phyloP scores from a whole-genome alignment of 164 flowering plant species.

The Chimonanthus praecox region DNA sequence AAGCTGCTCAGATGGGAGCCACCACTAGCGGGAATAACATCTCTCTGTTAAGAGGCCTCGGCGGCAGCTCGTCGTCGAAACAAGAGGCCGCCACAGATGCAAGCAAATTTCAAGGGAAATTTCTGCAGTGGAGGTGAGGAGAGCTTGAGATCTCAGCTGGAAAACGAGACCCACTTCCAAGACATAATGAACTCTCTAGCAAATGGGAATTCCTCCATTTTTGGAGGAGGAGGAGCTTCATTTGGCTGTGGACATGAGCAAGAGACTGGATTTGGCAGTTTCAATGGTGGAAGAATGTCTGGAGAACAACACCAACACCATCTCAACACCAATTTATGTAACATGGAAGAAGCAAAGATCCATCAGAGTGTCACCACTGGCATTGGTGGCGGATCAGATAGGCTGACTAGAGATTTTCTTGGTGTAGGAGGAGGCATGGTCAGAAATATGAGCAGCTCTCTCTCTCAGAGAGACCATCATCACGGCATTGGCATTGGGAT shows the following conservation, averaged over 20 bases:
- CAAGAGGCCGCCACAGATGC: conserved; percentile 15
- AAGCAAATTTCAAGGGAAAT: conserved; percentile 21
- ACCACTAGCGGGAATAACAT: conserved; percentile 42
- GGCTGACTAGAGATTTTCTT: conserved; percentile 62
- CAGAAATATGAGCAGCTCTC: conserved; percentile 36
- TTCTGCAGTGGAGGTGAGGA: conserved; percentile 18
- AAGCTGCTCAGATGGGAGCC: conserved; percentile 79
- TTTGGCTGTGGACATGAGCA: conserved; percentile 27
- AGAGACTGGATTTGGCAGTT: conserved; percentile 25
- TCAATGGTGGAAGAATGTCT: conserved; percentile 10
- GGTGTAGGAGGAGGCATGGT: conserved; percentile 79
- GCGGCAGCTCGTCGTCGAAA: conserved; percentile 8
- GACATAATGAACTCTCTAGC: conserved; percentile 59
- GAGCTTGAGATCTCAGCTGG: conserved; percentile 28
- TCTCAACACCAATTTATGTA: conserved; percentile 15
- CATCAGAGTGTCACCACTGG: conserved; percentile 29
- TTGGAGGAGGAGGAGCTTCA: conserved; percentile 15
- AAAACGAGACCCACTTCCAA: conserved; percentile 41
- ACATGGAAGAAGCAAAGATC: conserved; percentile 28
- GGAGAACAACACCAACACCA: conserved; percentile 14
- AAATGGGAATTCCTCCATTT: conserved; percentile 29
- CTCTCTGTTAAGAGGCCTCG: conserved; percentile 41
- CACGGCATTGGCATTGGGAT: background rate
- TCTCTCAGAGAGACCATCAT: conserved; percentile 26
- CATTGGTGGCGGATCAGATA: conserved; percentile 46